Percentiles rank a stretch among this genome's conserved stretches.
Evolutionary conservation across 225 moss, liverwort and hornwort genomes (phyloP).

Genomic region (Neckera pumila): DNA sequence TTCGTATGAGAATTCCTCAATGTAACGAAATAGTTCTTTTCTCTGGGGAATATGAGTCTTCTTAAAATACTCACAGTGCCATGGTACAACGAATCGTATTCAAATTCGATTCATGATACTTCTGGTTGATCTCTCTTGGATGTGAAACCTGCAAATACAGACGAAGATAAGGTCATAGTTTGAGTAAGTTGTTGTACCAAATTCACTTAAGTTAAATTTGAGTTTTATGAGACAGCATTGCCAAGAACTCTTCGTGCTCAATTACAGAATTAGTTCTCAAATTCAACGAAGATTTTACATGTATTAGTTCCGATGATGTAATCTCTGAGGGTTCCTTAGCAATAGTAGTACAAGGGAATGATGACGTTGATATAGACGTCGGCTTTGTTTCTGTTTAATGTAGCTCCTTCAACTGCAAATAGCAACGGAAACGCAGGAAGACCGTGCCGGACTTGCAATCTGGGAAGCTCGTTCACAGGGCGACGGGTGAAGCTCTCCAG

Average conservation of each 20-base stretch:
- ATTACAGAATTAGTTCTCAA: neutral
- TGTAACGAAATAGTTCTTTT: neutral
- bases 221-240: neutral
- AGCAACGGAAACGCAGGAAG: neutral
- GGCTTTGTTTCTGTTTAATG: neutral
- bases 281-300: neutral
- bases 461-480: neutral
- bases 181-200: neutral
- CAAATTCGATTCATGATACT: neutral
- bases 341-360: neutral
- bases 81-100: neutral
- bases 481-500: neutral
- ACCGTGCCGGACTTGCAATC: neutral
- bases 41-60: neutral
- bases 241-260: neutral
- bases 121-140: neutral
- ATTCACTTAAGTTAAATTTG: neutral
- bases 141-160: neutral
- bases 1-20: neutral
- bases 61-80: neutral
- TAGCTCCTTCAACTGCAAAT: neutral
- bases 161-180: neutral
- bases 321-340: neutral
- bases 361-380: neutral
- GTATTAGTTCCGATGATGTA: neutral